Conservation (phyloP, 2,329 filamentous ascomycete species). For the Neofusicoccum laricinum region DNA sequence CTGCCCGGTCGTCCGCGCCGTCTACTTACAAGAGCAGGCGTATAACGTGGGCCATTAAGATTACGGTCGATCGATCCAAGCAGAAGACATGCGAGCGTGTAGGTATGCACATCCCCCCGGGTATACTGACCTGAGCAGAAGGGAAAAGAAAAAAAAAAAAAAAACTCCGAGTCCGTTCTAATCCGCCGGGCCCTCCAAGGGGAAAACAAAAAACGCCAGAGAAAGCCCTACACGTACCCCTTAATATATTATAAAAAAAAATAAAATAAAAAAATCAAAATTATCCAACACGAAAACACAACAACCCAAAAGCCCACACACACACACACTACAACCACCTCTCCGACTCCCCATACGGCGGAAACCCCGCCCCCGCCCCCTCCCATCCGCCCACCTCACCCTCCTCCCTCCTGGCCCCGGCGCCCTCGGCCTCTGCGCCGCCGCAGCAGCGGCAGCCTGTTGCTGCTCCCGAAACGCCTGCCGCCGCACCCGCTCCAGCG, state of each 20-base stretch:
- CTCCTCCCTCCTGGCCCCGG: conserved; percentile 6
- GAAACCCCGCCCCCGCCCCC: not conserved
- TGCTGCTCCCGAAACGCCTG: not conserved
- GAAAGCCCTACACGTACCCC: no score
- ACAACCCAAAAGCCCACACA: not conserved
- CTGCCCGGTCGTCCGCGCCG: no score
- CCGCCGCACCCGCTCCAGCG: not conserved
- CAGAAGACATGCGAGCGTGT: not conserved
- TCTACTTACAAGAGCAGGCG: no score
- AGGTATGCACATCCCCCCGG: not conserved
- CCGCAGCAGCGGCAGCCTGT: not conserved
- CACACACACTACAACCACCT: not conserved
- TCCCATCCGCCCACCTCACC: not conserved
- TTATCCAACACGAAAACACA: not conserved
- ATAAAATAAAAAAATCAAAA: not conserved
- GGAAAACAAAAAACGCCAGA: not conserved
- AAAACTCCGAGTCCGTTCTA: no score
- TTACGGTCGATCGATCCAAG: not conserved
- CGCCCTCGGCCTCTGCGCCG: not conserved
- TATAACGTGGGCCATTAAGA: not conserved
- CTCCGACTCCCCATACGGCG: not conserved
- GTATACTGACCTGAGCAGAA: not conserved
- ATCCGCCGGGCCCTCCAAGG: not conserved
- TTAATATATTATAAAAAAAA: not conserved
- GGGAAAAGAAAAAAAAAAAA: not conserved